Conservation (phyloP, 345 rosid species). For the Acer yangbiense region DNA sequence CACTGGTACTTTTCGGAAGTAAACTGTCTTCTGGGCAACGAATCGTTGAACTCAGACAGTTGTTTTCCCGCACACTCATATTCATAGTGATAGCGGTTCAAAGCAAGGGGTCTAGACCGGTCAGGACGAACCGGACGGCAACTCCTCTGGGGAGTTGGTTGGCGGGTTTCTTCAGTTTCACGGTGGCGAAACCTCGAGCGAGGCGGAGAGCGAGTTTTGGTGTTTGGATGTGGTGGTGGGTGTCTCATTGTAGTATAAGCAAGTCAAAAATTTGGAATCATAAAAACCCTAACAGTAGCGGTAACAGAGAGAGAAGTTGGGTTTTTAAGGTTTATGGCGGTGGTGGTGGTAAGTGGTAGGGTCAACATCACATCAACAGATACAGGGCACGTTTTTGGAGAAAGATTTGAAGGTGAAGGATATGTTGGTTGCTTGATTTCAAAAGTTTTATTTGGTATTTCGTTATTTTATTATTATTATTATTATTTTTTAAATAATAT, state of each 20-base stretch:
- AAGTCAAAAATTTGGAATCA: too few species aligned
- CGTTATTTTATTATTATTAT: too few species aligned
- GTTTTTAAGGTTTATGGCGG: too few species aligned
- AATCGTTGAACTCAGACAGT: conserved; percentile 26
- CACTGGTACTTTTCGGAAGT: conserved; percentile 39
- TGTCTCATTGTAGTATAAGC: background rate
- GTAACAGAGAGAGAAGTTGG: background rate
- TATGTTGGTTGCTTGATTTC: too few species aligned
- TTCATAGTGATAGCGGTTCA: conserved; percentile 4
- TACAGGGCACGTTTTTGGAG: too few species aligned
- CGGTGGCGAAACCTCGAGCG: background rate
- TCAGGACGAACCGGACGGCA: background rate
- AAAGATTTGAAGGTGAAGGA: too few species aligned
- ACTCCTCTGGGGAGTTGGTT: background rate
- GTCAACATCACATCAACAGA: too few species aligned
- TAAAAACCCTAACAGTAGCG: too few species aligned
- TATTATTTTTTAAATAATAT: too few species aligned
- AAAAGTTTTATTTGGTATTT: too few species aligned
- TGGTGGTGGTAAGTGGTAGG: too few species aligned
- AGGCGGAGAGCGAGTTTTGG: background rate
- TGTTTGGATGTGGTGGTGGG: background rate
- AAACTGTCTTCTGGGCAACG: conserved; percentile 18
- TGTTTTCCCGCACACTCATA: conserved; percentile 15
- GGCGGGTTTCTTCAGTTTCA: background rate
- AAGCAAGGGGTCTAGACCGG: background rate